Conservation (phyloP, 225 moss, liverwort and hornwort genomes). For the Polytrichum formosum region DNA sequence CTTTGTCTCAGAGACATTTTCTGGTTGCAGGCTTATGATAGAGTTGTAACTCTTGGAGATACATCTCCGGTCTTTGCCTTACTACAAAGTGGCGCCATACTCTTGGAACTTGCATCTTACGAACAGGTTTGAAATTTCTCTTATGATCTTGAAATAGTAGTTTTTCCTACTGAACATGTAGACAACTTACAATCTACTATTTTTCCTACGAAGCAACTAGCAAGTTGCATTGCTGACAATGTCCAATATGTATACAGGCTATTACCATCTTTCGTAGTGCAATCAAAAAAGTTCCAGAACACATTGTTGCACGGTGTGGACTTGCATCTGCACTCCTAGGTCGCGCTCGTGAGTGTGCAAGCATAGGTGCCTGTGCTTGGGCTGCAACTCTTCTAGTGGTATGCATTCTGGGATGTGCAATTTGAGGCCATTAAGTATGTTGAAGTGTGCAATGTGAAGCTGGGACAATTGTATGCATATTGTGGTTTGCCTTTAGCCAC, state of each 20-base stretch:
- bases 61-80: constrained; percentile 71
- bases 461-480: constrained; percentile 18
- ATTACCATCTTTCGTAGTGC: constrained; percentile 72
- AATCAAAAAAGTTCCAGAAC: constrained; percentile 59
- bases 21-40: constrained; percentile 77
- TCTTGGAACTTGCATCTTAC: constrained; percentile 70
- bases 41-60: constrained; percentile 54
- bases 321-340: constrained; percentile 93
- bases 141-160: no score
- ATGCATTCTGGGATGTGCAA: background rate
- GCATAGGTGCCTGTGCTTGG: constrained; percentile 83
- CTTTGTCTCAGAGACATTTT: constrained; percentile 8
- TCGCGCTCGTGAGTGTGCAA: constrained; percentile 79
- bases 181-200: no score
- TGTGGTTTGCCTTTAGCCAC: constrained; percentile 16
- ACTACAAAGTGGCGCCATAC: constrained; percentile 91
- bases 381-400: constrained; percentile 77
- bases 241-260: constrained; percentile 56
- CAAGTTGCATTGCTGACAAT: constrained; percentile 13
- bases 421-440: background rate
- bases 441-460: background rate
- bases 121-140: constrained; percentile 50
- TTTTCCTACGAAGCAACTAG: no score
- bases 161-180: no score
- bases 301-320: constrained; percentile 83